A percentile compares a stretch with the other conserved stretches of the same genome.
These are phyloP conservation scores for Nevesoporus exiguus DNA, from an alignment of 768 basidiomycete genomes.

Conservation along the genomic window DNA sequence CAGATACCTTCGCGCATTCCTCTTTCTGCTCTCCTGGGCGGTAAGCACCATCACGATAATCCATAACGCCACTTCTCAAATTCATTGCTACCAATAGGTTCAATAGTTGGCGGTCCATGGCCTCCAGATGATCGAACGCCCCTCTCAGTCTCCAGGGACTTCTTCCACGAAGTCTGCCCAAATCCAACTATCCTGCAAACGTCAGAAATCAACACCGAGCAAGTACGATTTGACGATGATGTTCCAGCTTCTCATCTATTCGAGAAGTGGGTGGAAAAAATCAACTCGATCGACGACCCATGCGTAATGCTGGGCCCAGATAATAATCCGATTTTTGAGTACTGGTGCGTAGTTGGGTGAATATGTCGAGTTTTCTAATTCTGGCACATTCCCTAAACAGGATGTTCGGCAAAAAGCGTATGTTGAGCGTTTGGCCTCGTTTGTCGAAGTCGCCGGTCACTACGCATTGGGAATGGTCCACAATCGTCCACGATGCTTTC, in stretches of 20 bases:
- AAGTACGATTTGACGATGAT: constrained; percentile 24
- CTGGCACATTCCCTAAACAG: constrained; percentile 17
- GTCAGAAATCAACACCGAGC: constrained; percentile 27
- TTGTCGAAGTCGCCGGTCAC: constrained; percentile 33
- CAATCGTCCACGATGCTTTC: constrained; percentile 33
- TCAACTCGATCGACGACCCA: constrained; percentile 34
- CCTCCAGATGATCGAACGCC: constrained; percentile 31
- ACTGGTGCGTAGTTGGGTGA: constrained; percentile 27
- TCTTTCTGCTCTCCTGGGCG: constrained; percentile 38
- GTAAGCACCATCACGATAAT: constrained; percentile 26
- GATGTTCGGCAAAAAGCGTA: constrained; percentile 32
- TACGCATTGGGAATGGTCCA: constrained; percentile 39
- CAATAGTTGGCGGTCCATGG: constrained; percentile 41
- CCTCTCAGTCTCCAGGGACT: constrained; percentile 35
- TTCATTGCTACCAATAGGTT: constrained; percentile 28
- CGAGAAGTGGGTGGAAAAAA: constrained; percentile 37
- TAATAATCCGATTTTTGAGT: constrained; percentile 33
- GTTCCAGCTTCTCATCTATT: constrained; percentile 31
- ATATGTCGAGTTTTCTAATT: not conserved
- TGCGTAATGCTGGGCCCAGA: constrained; percentile 37
- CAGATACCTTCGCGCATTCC: constrained; percentile 40
- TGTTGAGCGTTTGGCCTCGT: constrained; percentile 35
- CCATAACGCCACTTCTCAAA: not conserved
- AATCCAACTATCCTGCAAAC: constrained; percentile 33
- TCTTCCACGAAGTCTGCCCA: constrained; percentile 42